These are phyloP conservation scores for Escallonia rubra DNA, from an alignment of 129 eudicot genomes.

Conservation along the genomic window DNA sequence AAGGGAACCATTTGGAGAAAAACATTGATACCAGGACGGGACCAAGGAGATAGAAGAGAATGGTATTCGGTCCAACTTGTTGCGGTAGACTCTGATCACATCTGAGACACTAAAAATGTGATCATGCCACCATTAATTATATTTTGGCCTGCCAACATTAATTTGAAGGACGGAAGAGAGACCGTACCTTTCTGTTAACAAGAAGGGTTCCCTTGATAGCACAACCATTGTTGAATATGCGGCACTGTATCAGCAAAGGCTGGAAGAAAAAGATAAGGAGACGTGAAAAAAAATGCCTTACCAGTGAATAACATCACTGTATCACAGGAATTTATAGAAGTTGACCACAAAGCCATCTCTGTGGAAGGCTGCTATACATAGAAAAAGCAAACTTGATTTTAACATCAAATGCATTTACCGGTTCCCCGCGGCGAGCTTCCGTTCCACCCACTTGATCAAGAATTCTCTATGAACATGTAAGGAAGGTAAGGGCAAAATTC, in stretches of 20 bases:
- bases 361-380: too few species aligned
- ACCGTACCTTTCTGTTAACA: constrained; percentile 56
- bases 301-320: not conserved
- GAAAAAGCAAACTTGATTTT: not conserved
- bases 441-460: constrained; percentile 16
- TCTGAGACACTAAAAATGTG: not conserved
- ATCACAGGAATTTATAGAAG: not conserved
- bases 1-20: too few species aligned
- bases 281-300: not conserved
- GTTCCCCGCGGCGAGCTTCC: constrained; percentile 28
- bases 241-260: constrained; percentile 82
- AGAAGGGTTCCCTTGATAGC: constrained; percentile 91
- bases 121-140: not conserved
- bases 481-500: too few species aligned
- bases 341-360: too few species aligned
- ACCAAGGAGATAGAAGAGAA: not conserved
- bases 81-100: not conserved
- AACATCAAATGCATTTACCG: constrained; percentile 36
- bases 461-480: constrained; percentile 16
- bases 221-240: constrained; percentile 54
- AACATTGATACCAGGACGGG: too few species aligned
- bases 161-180: not conserved
- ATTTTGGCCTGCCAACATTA: not conserved
- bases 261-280: constrained; percentile 17
- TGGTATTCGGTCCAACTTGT: not conserved